Evolutionary conservation across 306 rosid genomes (phyloP).

Genomic region (Pachyrhizus erosus): DNA sequence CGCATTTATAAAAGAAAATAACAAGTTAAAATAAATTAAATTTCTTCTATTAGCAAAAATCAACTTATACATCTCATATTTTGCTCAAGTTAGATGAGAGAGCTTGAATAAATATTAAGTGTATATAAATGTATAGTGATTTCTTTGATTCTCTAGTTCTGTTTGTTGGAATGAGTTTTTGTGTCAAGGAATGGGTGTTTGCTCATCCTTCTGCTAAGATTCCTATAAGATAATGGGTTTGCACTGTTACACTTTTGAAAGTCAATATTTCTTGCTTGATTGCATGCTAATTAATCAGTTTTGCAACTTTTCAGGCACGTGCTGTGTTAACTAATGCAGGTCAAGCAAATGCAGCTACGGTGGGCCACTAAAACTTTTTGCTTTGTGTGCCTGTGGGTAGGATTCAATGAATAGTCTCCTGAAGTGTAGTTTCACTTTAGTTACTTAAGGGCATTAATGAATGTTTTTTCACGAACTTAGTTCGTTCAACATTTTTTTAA

Average conservation of each 20-base stretch:
- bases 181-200: constrained; percentile 4
- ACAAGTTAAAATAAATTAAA: not conserved
- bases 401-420: not conserved
- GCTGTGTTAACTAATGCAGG: constrained; percentile 95
- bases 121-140: not conserved
- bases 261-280: constrained; percentile 13
- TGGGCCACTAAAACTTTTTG: constrained; percentile 38
- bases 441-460: constrained; percentile 1
- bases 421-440: constrained; percentile 10
- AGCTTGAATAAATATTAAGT: not conserved
- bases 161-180: constrained; percentile 12
- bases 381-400: constrained; percentile 27
- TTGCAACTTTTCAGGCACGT: constrained; percentile 71
- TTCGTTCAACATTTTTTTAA: constrained; percentile 1
- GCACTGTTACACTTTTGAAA: not conserved
- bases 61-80: not conserved
- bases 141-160: not conserved
- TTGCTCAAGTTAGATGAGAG: not conserved
- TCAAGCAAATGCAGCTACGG: constrained; percentile 98
- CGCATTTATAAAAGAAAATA: not conserved
- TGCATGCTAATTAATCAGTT: constrained; percentile 37
- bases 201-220: not conserved
- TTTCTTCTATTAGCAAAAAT: not conserved
- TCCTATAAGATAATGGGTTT: constrained; percentile 3
- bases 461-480: not conserved